Conservation (phyloP, 1,139 yeast genomes). For the Scheffersomyces parashehatae region DNA sequence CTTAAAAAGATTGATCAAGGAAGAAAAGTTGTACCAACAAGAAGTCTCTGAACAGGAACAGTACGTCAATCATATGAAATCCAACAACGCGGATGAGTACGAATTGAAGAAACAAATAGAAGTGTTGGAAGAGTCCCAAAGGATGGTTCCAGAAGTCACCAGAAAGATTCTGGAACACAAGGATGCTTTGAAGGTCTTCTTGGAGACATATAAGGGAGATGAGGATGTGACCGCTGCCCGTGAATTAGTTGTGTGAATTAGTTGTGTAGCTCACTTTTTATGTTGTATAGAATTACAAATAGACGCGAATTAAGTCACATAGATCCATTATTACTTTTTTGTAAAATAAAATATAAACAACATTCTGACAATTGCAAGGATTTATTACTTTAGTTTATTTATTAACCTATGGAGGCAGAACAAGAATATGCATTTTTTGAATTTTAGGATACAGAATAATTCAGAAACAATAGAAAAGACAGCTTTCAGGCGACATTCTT, state of each 20-base stretch:
- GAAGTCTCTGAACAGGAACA: slow-evolving; percentile 65
- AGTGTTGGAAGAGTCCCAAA: slow-evolving; percentile 66
- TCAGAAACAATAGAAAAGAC: no score
- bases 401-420: no score
- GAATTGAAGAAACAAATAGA: slow-evolving; percentile 66
- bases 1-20: slow-evolving; percentile 71
- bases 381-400: no score
- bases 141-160: slow-evolving; percentile 65
- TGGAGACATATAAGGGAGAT: slow-evolving; percentile 46
- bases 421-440: no score
- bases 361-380: no score
- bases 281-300: background rate
- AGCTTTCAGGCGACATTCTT: slow-evolving; percentile 8
- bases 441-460: no score
- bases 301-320: background rate
- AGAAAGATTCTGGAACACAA: slow-evolving; percentile 53
- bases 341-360: no score
- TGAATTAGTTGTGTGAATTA: slow-evolving; percentile 23
- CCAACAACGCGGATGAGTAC: slow-evolving; percentile 58
- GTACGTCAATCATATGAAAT: slow-evolving; percentile 46
- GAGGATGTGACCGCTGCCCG: slow-evolving; percentile 49
- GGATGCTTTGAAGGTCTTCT: slow-evolving; percentile 41
- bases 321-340: background rate
- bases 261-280: background rate
- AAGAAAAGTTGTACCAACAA: slow-evolving; percentile 60